Conservation (phyloP, 768 basidiomycete genomes). For the Phylloporus arenicola region DNA sequence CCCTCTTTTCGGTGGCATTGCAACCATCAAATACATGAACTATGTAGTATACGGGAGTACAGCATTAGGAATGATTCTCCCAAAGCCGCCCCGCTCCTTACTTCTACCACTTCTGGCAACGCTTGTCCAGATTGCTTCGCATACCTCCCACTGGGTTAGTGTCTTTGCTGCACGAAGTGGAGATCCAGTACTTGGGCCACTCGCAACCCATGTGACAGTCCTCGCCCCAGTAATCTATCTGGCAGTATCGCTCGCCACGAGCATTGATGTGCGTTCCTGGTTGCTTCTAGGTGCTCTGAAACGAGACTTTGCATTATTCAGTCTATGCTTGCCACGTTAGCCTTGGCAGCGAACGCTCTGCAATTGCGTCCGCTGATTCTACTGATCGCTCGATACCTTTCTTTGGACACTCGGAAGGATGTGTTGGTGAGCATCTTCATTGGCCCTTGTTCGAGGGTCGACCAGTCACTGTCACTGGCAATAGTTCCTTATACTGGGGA, state of each 20-base stretch:
- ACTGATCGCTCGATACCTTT: constrained; percentile 10
- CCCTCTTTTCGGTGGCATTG: constrained; percentile 63
- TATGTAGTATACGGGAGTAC: constrained; percentile 36
- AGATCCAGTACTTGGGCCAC: constrained; percentile 52
- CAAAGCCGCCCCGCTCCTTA: constrained; percentile 23
- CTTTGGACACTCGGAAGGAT: constrained; percentile 18
- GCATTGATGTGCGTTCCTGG: constrained; percentile 33
- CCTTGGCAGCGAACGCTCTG: constrained; percentile 23
- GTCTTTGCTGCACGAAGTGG: constrained; percentile 51
- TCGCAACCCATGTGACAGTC: constrained; percentile 50
- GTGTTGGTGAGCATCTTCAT: constrained; percentile 14
- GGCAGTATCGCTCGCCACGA: constrained; percentile 42
- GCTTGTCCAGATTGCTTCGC: constrained; percentile 46
- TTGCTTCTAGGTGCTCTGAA: neutral
- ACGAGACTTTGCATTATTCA: constrained; percentile 1
- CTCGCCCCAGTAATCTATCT: constrained; percentile 54
- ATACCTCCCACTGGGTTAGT: constrained; percentile 63
- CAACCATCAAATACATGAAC: constrained; percentile 46
- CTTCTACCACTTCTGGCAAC: constrained; percentile 33
- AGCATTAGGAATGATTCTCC: constrained; percentile 29
- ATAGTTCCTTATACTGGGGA: constrained; percentile 25
- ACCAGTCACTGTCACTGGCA: neutral
- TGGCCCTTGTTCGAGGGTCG: neutral
- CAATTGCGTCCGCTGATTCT: constrained; percentile 23
- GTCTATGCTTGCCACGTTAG: constrained; percentile 21